Percentiles rank a stretch among this genome's conserved stretches.
phyloP scores from a whole-genome alignment of 306 rosid species.

The Prunus mongolica region DNA sequence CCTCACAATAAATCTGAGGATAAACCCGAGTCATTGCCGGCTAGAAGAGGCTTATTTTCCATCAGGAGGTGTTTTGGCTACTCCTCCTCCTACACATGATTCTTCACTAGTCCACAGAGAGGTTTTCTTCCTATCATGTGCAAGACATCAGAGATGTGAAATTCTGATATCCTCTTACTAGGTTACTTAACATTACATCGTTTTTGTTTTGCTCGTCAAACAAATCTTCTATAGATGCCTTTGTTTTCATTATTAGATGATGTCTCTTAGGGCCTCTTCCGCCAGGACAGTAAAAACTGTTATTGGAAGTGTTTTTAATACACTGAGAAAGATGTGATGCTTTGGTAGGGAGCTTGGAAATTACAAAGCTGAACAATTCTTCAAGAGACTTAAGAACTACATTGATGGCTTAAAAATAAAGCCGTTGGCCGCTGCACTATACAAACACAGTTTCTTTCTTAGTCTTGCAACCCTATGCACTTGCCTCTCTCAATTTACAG shows the following conservation, averaged over 20 bases:
- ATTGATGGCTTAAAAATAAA: neutral
- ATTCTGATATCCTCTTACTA: neutral
- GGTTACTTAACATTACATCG: neutral
- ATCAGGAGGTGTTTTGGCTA: conserved; percentile 43
- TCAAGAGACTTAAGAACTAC: neutral
- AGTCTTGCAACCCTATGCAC: neutral
- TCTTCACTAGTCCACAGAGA: neutral
- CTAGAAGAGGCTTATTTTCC: conserved; percentile 17
- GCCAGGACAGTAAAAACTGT: no score
- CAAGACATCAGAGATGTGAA: neutral
- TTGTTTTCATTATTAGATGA: no score
- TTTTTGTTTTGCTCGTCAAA: neutral
- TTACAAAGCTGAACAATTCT: neutral
- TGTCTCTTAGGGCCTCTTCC: no score
- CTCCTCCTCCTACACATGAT: conserved; percentile 1
- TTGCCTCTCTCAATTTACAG: neutral
- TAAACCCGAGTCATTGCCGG: conserved; percentile 1
- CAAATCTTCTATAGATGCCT: no score
- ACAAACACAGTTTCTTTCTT: neutral
- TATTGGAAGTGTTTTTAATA: no score
- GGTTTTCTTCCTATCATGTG: neutral
- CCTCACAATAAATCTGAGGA: conserved; percentile 5
- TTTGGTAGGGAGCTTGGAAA: neutral
- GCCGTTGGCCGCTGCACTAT: neutral
- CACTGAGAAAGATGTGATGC: neutral